Base-by-base conservation (phyloP, 805 yeast genomes). In the Monosporozyma unispora region DNA sequence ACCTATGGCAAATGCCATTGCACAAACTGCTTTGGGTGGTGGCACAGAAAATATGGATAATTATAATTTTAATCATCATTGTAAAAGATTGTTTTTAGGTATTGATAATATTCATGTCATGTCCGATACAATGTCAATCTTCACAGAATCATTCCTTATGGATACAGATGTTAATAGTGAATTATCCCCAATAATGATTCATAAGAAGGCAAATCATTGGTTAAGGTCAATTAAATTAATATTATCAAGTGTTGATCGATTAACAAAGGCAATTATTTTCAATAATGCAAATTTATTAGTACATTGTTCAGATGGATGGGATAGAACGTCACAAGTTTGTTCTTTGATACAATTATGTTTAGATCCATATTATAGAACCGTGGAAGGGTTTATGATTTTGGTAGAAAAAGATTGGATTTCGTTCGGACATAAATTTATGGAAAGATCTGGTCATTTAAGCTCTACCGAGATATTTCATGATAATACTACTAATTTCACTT, bases 221-320 rank as follows among this genome's bases (percentile, higher is more conserved):
- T 68, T 88, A 19, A 81, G 79, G 58, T 81, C 87, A 52, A 69
- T 87, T 2, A 72, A 81, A 10, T 73, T 84, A 19, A 73, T 91
- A 33, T 65, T 93, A 46, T 81, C 81, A 45, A 82, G 95, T 0
- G 84, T 89, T 0, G 90, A 86, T 49, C 75, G 85, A 33, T 77
- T 93, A 44, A 80, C 84, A 23, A 84, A 87, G 60, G 84, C 91
- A n/a, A 76, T 93, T 21, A 86, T 87, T 48, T 78, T 83, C 57
- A 87, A 88, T 64, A 80, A 82, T 53, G 84, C 93, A 18, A 95
- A 91, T 63, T 75, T 91, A 3, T 63, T 93, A 9, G 77, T 93
- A 6, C 99, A 93, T 69, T 93, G 99, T 64, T 88, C 97, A 0
- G 99, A 93, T 70, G 99, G 99, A 1, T 93, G 99, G 99, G 99